These are phyloP conservation scores for Exsudoporus frostii DNA, from an alignment of 768 basidiomycete species.

Conservation along the genomic window DNA sequence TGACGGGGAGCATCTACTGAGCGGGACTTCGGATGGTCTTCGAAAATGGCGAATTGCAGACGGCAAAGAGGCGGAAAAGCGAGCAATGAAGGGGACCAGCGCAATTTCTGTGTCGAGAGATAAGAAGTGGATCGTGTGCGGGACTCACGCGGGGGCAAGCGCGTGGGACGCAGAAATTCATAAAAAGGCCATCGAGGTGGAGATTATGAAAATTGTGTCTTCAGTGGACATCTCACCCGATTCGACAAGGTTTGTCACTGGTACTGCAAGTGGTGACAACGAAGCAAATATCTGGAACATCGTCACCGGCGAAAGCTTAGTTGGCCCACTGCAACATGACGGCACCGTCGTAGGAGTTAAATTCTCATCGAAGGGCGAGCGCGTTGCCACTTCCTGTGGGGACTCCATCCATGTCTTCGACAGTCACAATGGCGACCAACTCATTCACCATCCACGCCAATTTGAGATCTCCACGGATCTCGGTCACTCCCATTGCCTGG, in stretches of 20 bases:
- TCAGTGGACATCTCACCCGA: background rate
- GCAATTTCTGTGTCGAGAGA: background rate
- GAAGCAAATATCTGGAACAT: background rate
- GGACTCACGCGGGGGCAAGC: background rate
- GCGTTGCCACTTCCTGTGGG: background rate
- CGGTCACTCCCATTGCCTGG: background rate
- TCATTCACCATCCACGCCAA: background rate
- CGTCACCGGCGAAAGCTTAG: background rate
- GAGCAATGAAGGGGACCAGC: rapidly evolving
- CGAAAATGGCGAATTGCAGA: background rate
- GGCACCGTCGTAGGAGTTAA: background rate
- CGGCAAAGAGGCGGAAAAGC: background rate
- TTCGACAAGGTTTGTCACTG: background rate
- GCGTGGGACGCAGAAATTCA: background rate
- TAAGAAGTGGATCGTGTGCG: background rate
- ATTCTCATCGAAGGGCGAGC: background rate
- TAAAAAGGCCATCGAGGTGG: background rate
- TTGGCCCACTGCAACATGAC: background rate
- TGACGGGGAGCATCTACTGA: background rate
- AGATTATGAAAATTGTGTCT: rapidly evolving
- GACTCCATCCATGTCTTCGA: background rate
- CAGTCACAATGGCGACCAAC: background rate
- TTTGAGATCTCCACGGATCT: too few species aligned
- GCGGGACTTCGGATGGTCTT: background rate
- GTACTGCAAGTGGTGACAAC: background rate